Evolutionary conservation across 768 basidiomycete species (phyloP), one percentile per base, ranked within the genome.

Genomic region (Suillus alpinus): DNA sequence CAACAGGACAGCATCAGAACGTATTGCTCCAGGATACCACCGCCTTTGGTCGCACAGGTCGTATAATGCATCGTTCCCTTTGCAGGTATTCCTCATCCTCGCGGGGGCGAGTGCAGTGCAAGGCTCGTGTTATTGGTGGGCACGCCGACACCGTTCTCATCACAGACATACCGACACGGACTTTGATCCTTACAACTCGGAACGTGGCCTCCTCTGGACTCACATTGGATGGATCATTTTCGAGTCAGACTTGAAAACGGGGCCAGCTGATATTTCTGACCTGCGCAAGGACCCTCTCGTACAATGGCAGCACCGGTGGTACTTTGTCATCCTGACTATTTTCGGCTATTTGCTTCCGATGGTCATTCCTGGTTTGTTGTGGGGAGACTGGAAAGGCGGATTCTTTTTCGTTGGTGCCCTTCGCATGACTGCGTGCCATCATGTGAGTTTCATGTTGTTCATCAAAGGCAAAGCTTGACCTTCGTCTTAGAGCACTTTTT

Each of bases 121-220:
- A 75, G 92, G 92, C 0, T 93, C 91, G 14, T 91, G 91, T 74
- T 86, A 83, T 69, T 94, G 91, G 91, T 94, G 92, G 92, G 85
- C 88, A 16, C 82, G 88, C 53, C 84, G 88, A 8, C 92, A 94
- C 73, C 86, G 92, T 59, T 89, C 91, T 37, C 91, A 91, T 69
- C 91, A 91, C 70, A 86, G 89, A 63, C 81, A 93, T 75, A 92
- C 91, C 64, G 92, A 94, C 75, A 93, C 91, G 39, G 88, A 92
- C 65, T 83, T 89, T 53, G 92, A 94, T 73, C 92, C 92, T 16
- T 94, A 94, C 76, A 85, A 89, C 63, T 85, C 91, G 4, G 85
- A 86, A 69, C 84, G 89, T 62, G 91, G 91, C 23, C 77, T 92
- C 58, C 77, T 89, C 47, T 90, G 87, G 87, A 86, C 91, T 1